Percentiles rank a stretch among this genome's conserved stretches.
phyloP scores from a whole-genome alignment of 257 asterid species.

The Perilla frutescens region DNA sequence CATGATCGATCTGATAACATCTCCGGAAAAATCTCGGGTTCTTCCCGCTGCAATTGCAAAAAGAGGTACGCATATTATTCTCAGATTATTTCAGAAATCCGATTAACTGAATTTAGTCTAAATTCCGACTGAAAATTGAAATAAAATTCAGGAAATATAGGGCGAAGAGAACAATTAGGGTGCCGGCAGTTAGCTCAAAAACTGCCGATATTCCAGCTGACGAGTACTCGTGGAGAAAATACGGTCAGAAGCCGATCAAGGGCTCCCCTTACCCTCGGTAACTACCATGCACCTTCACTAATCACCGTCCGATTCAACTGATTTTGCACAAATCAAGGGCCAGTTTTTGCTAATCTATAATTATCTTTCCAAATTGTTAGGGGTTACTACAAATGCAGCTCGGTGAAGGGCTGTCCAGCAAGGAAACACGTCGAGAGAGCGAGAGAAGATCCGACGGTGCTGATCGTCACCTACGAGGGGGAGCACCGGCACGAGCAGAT shows the following conservation, averaged over 20 bases:
- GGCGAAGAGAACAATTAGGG: slow-evolving; percentile 54
- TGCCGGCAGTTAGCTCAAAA: slow-evolving; percentile 70
- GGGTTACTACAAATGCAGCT: slow-evolving; percentile 82
- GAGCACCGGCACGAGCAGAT: slow-evolving; percentile 66
- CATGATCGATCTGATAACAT: slow-evolving; percentile 53
- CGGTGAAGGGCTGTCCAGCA: slow-evolving; percentile 75
- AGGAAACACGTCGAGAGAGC: slow-evolving; percentile 90
- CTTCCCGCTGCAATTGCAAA: slow-evolving; percentile 72
- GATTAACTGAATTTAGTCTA: neutral
- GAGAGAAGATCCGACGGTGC: slow-evolving; percentile 71
- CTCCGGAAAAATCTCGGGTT: slow-evolving; percentile 58
- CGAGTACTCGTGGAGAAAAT: slow-evolving; percentile 80
- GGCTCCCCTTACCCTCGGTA: slow-evolving; percentile 94
- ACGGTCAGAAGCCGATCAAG: slow-evolving; percentile 85
- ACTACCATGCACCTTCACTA: slow-evolving; percentile 36
- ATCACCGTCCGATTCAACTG: neutral
- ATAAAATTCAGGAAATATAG: slow-evolving; percentile 52
- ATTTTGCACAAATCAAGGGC: neutral
- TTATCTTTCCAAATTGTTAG: slow-evolving; percentile 36
- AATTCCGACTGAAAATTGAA: neutral
- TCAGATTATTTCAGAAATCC: neutral
- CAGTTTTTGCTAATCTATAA: neutral
- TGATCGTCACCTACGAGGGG: slow-evolving; percentile 78
- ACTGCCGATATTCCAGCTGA: slow-evolving; percentile 70
- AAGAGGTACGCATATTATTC: slow-evolving; percentile 50